Conservation (phyloP, 805 yeast species). For the Wickerhamomyces xylosicus region DNA sequence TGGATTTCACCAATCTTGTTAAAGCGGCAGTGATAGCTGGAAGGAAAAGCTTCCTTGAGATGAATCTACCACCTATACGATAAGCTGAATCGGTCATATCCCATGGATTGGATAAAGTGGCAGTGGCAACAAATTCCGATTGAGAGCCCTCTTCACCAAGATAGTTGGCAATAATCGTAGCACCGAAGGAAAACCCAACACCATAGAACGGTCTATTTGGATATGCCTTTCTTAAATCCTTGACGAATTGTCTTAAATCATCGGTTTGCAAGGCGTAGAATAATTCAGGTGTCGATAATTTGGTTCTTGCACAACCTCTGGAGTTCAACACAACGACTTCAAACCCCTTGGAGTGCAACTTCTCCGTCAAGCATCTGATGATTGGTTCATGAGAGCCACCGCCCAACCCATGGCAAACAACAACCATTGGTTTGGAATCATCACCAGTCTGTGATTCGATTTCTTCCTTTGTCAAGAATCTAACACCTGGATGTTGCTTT, state of each 20-base stretch:
- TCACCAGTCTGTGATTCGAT: constrained; percentile 25
- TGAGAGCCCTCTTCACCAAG: constrained; percentile 56
- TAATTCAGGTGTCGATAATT: constrained; percentile 55
- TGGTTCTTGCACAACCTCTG: constrained; percentile 72
- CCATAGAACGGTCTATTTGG: constrained; percentile 57
- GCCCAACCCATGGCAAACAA: constrained; percentile 63
- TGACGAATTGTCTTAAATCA: constrained; percentile 52
- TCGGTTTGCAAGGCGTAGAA: constrained; percentile 62
- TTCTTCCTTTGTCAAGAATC: constrained; percentile 42
- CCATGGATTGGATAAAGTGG: constrained; percentile 63
- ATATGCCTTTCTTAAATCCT: constrained; percentile 36
- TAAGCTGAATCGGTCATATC: constrained; percentile 48
- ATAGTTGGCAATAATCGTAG: constrained; percentile 54
- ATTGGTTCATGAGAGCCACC: constrained; percentile 78
- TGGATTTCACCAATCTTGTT: constrained; percentile 33
- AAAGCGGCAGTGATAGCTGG: constrained; percentile 32
- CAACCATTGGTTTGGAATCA: constrained; percentile 39
- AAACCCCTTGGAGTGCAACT: constrained; percentile 32
- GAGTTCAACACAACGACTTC: constrained; percentile 58
- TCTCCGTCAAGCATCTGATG: constrained; percentile 42
- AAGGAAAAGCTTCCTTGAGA: constrained; percentile 31
- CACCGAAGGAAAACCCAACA: constrained; percentile 68
- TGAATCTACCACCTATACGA: constrained; percentile 27
- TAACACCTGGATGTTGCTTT: constrained; percentile 57
- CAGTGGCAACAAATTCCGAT: constrained; percentile 44